A percentile compares a stretch with the other conserved stretches of the same genome.
Evolutionary conservation across 2,329 filamentous ascomycete genomes (phyloP).

Genomic region (Tolypocladium sp.): DNA sequence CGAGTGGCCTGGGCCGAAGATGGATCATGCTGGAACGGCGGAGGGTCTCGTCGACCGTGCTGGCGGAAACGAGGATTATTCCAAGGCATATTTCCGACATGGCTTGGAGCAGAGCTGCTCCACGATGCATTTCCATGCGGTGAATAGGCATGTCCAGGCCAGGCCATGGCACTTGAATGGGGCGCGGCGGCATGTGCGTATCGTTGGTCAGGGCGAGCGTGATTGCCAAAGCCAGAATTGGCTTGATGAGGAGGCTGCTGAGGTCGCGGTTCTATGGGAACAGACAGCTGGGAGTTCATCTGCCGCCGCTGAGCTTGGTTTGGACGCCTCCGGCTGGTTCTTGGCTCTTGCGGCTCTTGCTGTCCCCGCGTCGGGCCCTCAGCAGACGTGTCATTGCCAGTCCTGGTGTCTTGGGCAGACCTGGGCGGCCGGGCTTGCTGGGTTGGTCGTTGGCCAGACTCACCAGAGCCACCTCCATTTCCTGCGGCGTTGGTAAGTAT

Average conservation of each 20-base stretch:
- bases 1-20: conserved; percentile 5
- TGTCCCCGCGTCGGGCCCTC: background rate
- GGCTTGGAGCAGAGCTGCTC: background rate
- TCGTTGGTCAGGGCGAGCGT: background rate
- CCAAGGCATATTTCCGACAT: background rate
- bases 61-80: background rate
- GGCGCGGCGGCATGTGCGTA: background rate
- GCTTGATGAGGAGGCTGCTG: conserved; percentile 11
- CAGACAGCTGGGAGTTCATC: conserved; percentile 49
- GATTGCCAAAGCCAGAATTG: background rate
- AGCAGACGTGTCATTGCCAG: background rate
- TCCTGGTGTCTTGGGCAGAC: background rate
- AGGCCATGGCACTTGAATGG: background rate
- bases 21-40: conserved; percentile 14
- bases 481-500: conserved; percentile 42
- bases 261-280: conserved; percentile 42
- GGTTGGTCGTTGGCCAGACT: background rate
- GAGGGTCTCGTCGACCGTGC: conserved; percentile 2
- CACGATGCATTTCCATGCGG: background rate
- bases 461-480: background rate
- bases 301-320: conserved; percentile 57
- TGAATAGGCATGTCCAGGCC: background rate
- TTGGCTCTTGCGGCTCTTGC: conserved; percentile 12
- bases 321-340: conserved; percentile 36
- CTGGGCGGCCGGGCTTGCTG: background rate